These are phyloP conservation scores for Colletotrichum chlorophyti DNA, from an alignment of 2,329 filamentous ascomycete species.

Conservation along the genomic window DNA sequence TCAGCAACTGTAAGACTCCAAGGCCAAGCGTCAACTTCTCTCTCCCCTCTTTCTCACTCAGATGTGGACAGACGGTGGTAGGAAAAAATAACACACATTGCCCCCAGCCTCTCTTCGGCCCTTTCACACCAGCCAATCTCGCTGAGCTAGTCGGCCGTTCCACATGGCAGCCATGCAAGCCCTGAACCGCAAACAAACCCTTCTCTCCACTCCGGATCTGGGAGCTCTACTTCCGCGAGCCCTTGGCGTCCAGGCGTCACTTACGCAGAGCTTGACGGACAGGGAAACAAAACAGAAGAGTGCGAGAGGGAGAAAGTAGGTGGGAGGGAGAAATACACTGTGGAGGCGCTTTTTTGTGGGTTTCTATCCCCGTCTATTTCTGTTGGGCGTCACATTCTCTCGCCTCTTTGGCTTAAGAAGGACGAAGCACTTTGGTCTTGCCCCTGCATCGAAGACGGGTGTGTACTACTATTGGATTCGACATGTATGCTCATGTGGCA, in stretches of 20 bases:
- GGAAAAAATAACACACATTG: too few relatives aligned
- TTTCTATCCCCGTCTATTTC: not conserved
- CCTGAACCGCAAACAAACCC: constrained; percentile 11
- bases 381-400: not conserved
- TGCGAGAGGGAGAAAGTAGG: not conserved
- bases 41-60: too few relatives aligned
- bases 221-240: constrained; percentile 22
- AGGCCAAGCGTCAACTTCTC: too few relatives aligned
- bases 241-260: constrained; percentile 17
- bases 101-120: not conserved
- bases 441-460: too few relatives aligned
- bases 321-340: not conserved
- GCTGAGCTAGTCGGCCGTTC: constrained; percentile 14
- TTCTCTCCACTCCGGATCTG: constrained; percentile 26
- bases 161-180: constrained; percentile 31
- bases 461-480: too few relatives aligned
- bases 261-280: constrained; percentile 7
- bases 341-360: not conserved
- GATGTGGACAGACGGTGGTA: too few relatives aligned
- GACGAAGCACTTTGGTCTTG: too few relatives aligned
- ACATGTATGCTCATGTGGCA: too few relatives aligned
- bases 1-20: not conserved
- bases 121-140: constrained; percentile 6
- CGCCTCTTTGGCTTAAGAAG: too few relatives aligned
- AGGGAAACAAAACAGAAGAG: not conserved